Evolutionary conservation across 805 yeast genomes (phyloP).

Genomic region (Candida glaebosa): DNA sequence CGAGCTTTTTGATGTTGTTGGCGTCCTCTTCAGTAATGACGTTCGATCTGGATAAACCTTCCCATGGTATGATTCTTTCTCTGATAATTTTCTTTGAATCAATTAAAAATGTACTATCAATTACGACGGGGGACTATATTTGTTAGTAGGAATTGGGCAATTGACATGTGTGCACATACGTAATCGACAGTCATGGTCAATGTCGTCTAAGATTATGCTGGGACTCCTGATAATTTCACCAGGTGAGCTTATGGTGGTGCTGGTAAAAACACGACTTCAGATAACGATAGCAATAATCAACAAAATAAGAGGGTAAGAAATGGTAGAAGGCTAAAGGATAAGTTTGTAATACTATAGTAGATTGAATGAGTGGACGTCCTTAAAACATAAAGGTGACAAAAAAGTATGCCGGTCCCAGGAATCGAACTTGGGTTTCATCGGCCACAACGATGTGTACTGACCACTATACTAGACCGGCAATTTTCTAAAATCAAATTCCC

Average conservation of each 20-base stretch:
- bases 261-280: constrained; percentile 4
- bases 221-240: background rate
- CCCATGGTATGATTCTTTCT: constrained; percentile 88
- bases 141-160: constrained; percentile 8
- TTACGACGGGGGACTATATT: constrained; percentile 29
- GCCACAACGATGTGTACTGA: constrained; percentile 48
- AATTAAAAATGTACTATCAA: constrained; percentile 65
- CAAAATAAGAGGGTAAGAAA: background rate
- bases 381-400: too few species aligned
- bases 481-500: constrained; percentile 1
- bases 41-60: constrained; percentile 75
- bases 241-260: background rate
- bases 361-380: too few species aligned
- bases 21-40: constrained; percentile 69
- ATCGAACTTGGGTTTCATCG: constrained; percentile 47
- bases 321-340: too few species aligned
- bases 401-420: constrained; percentile 43
- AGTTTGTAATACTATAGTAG: too few species aligned
- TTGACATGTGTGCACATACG: constrained; percentile 11
- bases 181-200: constrained; percentile 13
- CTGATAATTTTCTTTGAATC: constrained; percentile 67
- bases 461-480: constrained; percentile 41
- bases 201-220: background rate
- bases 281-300: constrained; percentile 3
- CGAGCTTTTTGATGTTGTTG: constrained; percentile 50